Percentiles rank a stretch among this genome's conserved stretches.
Evolutionary conservation across 2,329 filamentous ascomycete species (phyloP).

Genomic region (Monilinia vaccinii-corymbosi): DNA sequence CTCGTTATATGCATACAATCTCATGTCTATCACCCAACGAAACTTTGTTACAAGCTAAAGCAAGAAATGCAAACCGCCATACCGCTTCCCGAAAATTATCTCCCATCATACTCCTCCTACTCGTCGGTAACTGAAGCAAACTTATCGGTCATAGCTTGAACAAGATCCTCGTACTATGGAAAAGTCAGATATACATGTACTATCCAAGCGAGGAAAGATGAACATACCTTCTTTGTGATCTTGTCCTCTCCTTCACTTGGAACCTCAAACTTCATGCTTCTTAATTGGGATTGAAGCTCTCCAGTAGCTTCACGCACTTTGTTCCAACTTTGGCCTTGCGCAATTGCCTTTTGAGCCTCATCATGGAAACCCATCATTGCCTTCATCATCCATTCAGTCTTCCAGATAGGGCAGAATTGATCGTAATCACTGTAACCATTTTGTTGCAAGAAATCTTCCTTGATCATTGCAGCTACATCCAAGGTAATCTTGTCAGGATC

Average conservation of each 20-base stretch:
- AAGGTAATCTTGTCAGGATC: conserved; percentile 98
- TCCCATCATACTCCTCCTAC: conserved; percentile 39
- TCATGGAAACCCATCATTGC: conserved; percentile 97
- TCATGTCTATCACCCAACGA: conserved; percentile 17
- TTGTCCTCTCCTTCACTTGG: conserved; percentile 75
- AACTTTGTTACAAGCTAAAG: conserved; percentile 15
- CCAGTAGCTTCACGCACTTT: conserved; percentile 87
- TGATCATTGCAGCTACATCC: conserved; percentile 82
- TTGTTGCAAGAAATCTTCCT: conserved; percentile 98
- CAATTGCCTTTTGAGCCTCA: conserved; percentile 89
- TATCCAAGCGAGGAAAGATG: background rate
- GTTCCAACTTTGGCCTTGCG: conserved; percentile 82
- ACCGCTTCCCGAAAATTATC: conserved; percentile 6
- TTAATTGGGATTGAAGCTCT: conserved; percentile 75
- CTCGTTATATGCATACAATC: conserved; percentile 25
- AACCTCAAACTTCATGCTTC: conserved; percentile 95
- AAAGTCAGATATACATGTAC: conserved; percentile 11
- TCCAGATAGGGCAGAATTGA: conserved; percentile 98
- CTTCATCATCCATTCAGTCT: conserved; percentile 99
- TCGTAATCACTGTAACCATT: conserved; percentile 99
- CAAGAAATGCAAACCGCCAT: conserved; percentile 17
- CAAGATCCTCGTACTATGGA: conserved; percentile 75
- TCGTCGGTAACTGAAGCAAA: conserved; percentile 95
- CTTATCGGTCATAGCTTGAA: conserved; percentile 91
- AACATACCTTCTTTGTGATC: conserved; percentile 71